These are phyloP conservation scores for Hypsizygus ulmarius DNA, from an alignment of 1,284 basidiomycete species.

Conservation along the genomic window DNA sequence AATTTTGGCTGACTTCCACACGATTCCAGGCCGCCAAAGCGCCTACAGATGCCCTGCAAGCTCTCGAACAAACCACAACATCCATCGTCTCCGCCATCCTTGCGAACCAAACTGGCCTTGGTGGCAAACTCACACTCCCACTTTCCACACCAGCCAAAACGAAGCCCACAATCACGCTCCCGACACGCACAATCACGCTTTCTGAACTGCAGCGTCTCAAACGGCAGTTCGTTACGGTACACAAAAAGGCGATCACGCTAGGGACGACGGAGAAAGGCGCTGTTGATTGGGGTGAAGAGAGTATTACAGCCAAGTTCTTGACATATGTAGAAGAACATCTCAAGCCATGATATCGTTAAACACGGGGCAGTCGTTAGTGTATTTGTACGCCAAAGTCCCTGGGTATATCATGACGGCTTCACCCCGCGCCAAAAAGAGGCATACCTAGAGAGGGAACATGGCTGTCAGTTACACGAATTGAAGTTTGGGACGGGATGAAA, in stretches of 20 bases:
- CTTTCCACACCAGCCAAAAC: slow-evolving; percentile 35
- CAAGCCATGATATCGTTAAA: slow-evolving; percentile 33
- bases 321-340: slow-evolving; percentile 77
- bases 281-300: slow-evolving; percentile 75
- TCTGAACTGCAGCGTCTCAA: slow-evolving; percentile 86
- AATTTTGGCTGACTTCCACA: slow-evolving; percentile 6
- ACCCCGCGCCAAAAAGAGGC: slow-evolving; percentile 29
- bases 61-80: slow-evolving; percentile 71
- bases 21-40: slow-evolving; percentile 64
- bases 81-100: slow-evolving; percentile 69
- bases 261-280: slow-evolving; percentile 78
- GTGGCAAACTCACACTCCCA: slow-evolving; percentile 54
- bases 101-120: slow-evolving; percentile 51
- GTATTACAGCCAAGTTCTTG: slow-evolving; percentile 74
- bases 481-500: slow-evolving; percentile 1
- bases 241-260: slow-evolving; percentile 84
- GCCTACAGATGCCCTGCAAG: slow-evolving; percentile 78
- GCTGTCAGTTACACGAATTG: not conserved
- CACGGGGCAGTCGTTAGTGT: not conserved
- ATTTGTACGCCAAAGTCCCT: not conserved
- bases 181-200: slow-evolving; percentile 69
- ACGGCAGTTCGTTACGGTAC: slow-evolving; percentile 83
- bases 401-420: slow-evolving; percentile 15
- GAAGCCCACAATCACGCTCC: slow-evolving; percentile 51
- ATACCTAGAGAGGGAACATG: slow-evolving; percentile 21